A percentile compares a stretch with the other conserved stretches of the same genome.
Evolutionary conservation across 2,329 filamentous ascomycete species (phyloP).

Genomic region (Fusarium sp.): DNA sequence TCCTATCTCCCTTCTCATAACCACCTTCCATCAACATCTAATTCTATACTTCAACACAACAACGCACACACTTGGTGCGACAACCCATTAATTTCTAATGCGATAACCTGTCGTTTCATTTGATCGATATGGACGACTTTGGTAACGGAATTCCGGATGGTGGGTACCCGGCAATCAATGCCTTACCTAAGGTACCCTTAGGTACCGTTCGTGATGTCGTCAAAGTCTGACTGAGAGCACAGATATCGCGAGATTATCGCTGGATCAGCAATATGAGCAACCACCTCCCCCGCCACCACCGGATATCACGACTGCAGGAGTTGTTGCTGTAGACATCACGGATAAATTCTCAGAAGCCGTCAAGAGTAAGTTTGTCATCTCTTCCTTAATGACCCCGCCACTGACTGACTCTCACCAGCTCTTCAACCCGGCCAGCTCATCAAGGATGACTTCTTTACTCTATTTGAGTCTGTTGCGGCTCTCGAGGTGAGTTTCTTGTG

Average conservation of each 20-base stretch:
- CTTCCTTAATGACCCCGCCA: slow-evolving; percentile 23
- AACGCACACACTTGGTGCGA: slow-evolving; percentile 3
- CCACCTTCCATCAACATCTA: slow-evolving; percentile 23
- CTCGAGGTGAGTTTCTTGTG: slow-evolving; percentile 69
- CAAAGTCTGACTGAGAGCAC: slow-evolving; percentile 47
- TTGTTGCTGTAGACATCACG: slow-evolving; percentile 71
- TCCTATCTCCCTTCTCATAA: slow-evolving; percentile 29
- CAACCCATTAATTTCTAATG: slow-evolving; percentile 31
- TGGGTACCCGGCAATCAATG: slow-evolving; percentile 42
- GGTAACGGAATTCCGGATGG: slow-evolving; percentile 54
- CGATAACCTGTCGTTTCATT: slow-evolving; percentile 16
- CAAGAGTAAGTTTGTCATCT: slow-evolving; percentile 58
- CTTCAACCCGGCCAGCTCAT: slow-evolving; percentile 85
- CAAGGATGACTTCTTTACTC: slow-evolving; percentile 93
- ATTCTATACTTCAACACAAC: slow-evolving; percentile 12
- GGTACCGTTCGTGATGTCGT: slow-evolving; percentile 18
- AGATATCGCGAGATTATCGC: slow-evolving; percentile 60
- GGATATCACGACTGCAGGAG: slow-evolving; percentile 60
- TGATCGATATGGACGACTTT: slow-evolving; percentile 53
- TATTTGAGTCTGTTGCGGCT: slow-evolving; percentile 93
- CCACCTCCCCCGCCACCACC: slow-evolving; percentile 54
- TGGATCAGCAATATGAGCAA: slow-evolving; percentile 52
- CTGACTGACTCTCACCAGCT: slow-evolving; percentile 62
- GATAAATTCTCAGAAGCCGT: slow-evolving; percentile 66
- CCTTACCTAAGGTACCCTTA: slow-evolving; percentile 8